Percentiles rank a stretch among this genome's conserved stretches.
phyloP scores from a whole-genome alignment of 73 alveolate genomes.

The Symbiodinium natans region DNA sequence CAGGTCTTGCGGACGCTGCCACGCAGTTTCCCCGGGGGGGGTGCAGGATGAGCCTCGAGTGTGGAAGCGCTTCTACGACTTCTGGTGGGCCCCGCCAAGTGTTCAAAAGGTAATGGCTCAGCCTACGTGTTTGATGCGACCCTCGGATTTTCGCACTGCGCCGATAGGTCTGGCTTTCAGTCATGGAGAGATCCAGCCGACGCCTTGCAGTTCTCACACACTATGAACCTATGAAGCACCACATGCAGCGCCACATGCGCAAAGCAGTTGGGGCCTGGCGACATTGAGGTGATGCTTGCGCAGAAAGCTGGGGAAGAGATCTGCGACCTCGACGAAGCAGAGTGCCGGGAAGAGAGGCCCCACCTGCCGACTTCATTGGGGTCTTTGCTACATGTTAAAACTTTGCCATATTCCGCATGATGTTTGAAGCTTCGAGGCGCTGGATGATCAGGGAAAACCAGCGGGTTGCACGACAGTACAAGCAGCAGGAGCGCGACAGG shows the following conservation, averaged over 20 bases:
- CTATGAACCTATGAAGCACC: not conserved
- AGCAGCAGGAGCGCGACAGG: constrained; percentile 86
- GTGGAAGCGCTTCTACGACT: constrained; percentile 73
- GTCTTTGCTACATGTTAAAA: too few relatives aligned
- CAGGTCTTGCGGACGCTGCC: too few relatives aligned
- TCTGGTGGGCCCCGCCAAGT: constrained; percentile 7
- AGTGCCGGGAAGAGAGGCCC: constrained; percentile 90
- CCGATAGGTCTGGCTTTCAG: constrained; percentile 11
- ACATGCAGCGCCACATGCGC: too few relatives aligned
- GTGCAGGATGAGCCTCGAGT: constrained; percentile 68
- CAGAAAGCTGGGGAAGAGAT: constrained; percentile 84
- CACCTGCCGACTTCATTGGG: not conserved
- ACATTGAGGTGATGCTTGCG: constrained; percentile 44
- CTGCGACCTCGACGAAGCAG: constrained; percentile 78
- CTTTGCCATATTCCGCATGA: too few relatives aligned
- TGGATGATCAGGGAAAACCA: constrained; percentile 84
- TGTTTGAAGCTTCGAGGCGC: constrained; percentile 51
- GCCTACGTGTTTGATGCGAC: too few relatives aligned
- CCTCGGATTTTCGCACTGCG: too few relatives aligned
- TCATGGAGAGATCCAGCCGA: constrained; percentile 67
- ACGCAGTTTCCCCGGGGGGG: too few relatives aligned
- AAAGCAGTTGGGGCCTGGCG: too few relatives aligned
- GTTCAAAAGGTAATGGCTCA: not conserved
- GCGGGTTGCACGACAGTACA: constrained; percentile 73
- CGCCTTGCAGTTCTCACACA: too few relatives aligned